A percentile compares a stretch with the other conserved stretches of the same genome.
phyloP scores from a whole-genome alignment of 371 early-diverging fungal genomes.

The Fennellomyces sp. region DNA sequence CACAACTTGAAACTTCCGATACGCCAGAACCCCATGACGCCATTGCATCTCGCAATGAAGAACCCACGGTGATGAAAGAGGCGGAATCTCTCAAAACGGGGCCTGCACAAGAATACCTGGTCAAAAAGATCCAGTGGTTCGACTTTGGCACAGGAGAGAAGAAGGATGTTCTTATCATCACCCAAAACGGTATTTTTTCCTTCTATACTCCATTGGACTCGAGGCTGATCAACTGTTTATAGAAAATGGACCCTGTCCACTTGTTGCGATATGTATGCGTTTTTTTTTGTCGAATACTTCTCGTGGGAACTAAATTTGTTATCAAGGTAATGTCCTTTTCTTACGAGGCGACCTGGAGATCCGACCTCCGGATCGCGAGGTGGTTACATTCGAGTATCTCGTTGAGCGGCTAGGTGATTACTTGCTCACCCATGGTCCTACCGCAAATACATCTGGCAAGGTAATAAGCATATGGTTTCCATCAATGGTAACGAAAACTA shows the following conservation, averaged over 20 bases:
- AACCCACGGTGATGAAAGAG: background rate
- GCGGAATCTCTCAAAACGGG: background rate
- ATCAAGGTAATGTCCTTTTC: constrained; percentile 73
- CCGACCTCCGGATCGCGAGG: constrained; percentile 53
- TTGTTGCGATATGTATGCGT: constrained; percentile 73
- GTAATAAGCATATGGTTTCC: no score
- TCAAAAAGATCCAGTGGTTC: constrained; percentile 70
- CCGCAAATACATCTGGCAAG: constrained; percentile 10
- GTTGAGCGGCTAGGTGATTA: constrained; percentile 77
- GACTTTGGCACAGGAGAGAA: constrained; percentile 39
- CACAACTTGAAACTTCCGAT: background rate
- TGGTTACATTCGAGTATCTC: constrained; percentile 72
- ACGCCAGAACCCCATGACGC: background rate
- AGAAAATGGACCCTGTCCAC: constrained; percentile 92
- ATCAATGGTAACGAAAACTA: no score
- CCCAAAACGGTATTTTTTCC: constrained; percentile 86
- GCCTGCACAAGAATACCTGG: constrained; percentile 54
- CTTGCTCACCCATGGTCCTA: constrained; percentile 47
- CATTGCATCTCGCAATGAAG: background rate
- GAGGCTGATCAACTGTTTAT: no score
- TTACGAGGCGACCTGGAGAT: constrained; percentile 75
- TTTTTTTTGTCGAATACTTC: background rate
- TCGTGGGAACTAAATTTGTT: background rate
- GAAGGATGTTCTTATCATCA: constrained; percentile 67
- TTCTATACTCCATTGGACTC: no score